Conservation (phyloP, 306 rosid species). For the Mucuna pruriens region DNA sequence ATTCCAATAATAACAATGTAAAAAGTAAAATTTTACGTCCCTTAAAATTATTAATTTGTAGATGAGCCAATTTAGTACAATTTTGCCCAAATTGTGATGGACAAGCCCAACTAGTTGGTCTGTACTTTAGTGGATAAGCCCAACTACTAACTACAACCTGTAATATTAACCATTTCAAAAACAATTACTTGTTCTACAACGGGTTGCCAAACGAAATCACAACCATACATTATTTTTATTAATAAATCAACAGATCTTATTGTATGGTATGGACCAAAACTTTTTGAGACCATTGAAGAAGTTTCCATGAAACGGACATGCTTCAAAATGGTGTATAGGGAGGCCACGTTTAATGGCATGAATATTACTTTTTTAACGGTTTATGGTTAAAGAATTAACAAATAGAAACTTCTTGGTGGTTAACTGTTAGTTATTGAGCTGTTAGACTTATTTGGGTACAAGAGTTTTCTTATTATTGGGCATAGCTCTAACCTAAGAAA, state of each 20-base stretch:
- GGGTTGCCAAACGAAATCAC: background rate
- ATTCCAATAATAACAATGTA: background rate
- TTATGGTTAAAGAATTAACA: too few species aligned
- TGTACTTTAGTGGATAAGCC: background rate
- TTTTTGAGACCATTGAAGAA: background rate
- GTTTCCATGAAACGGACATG: background rate
- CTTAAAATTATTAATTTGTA: background rate
- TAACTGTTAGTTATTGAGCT: background rate
- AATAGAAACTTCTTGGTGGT: too few species aligned
- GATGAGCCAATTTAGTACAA: background rate
- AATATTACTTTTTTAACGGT: too few species aligned
- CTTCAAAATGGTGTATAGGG: background rate
- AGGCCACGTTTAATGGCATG: background rate
- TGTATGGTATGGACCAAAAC: background rate
- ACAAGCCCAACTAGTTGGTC: background rate
- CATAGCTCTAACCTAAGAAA: background rate
- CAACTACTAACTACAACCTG: background rate
- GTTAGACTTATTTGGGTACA: background rate
- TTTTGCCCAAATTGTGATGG: background rate
- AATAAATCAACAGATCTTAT: background rate
- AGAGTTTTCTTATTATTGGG: background rate
- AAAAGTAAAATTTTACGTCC: background rate
- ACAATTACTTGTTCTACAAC: background rate
- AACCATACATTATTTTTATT: background rate
- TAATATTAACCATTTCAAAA: background rate